phyloP scores from a whole-genome alignment of 371 early-diverging fungal species.

The Lichtheimia hyalospora region DNA sequence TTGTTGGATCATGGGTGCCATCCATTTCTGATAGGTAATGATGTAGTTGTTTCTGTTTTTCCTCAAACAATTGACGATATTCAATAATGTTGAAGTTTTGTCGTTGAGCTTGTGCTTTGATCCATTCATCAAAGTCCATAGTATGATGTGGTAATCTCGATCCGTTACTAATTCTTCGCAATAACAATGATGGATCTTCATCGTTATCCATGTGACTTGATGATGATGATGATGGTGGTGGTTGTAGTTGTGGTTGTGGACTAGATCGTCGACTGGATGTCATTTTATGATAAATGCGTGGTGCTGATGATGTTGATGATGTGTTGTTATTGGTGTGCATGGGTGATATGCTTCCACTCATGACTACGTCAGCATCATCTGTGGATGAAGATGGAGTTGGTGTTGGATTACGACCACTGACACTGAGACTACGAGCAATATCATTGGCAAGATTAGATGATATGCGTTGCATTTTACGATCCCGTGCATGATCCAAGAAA shows the following conservation, averaged over 20 bases:
- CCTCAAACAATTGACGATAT: conserved; percentile 14
- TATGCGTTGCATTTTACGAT: conserved; percentile 42
- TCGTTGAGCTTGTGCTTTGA: conserved; percentile 18
- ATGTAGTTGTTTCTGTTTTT: conserved; percentile 28
- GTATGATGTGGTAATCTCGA: background rate
- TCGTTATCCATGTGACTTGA: background rate
- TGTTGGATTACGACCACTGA: conserved; percentile 16
- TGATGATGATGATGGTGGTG: conserved; percentile 2
- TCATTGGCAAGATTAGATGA: conserved; percentile 44
- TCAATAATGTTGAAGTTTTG: conserved; percentile 12
- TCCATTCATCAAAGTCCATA: conserved; percentile 22
- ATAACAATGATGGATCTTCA: background rate
- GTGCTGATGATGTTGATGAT: background rate
- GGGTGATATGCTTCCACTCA: conserved; percentile 6
- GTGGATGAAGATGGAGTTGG: background rate
- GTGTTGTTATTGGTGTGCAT: background rate
- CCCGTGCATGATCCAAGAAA: conserved; percentile 30
- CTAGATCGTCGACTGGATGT: conserved; percentile 7
- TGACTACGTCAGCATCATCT: conserved; percentile 13
- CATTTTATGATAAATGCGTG: background rate
- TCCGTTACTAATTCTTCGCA: too few relatives aligned
- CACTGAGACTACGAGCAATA: conserved; percentile 41
- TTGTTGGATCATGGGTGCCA: conserved; percentile 11
- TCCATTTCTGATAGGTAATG: conserved; percentile 19
- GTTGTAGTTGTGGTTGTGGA: too few relatives aligned